Conservation (phyloP, 2,329 filamentous ascomycete genomes). For the Exutisphaerella laricina region DNA sequence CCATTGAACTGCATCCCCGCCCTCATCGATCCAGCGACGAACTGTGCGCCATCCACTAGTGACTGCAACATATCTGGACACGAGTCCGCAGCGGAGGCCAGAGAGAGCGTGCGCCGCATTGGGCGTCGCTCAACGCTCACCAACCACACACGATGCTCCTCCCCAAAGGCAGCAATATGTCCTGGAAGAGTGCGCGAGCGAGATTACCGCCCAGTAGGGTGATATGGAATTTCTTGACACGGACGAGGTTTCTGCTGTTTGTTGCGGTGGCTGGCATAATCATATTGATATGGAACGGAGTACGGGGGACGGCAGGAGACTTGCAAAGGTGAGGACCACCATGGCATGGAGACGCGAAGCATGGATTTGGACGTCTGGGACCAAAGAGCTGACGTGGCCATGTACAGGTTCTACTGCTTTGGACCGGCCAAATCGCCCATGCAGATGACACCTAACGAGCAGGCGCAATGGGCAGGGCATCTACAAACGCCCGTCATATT, state of each 20-base stretch:
- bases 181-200: constrained; percentile 84
- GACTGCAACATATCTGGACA: too few species aligned
- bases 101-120: constrained; percentile 3
- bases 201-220: constrained; percentile 72
- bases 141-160: constrained; percentile 65
- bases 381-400: constrained; percentile 25
- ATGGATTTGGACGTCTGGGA: background rate
- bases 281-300: constrained; percentile 80
- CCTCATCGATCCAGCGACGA: too few species aligned
- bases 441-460: constrained; percentile 89
- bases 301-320: constrained; percentile 72
- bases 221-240: constrained; percentile 57
- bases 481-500: constrained; percentile 89
- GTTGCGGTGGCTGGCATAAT: constrained; percentile 65
- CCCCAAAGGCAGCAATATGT: constrained; percentile 80
- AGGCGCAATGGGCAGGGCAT: constrained; percentile 81
- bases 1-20: background rate
- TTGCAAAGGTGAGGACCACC: constrained; percentile 71
- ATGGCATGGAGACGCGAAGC: background rate
- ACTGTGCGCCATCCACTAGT: too few species aligned
- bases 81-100: too few species aligned
- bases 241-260: constrained; percentile 70
- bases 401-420: constrained; percentile 86
- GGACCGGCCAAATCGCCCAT: constrained; percentile 92
- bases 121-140: constrained; percentile 9